Evolutionary conservation across 495 filamentous ascomycete species (phyloP), one percentile per base, ranked within the genome.

Genomic region (Hypoxylon perforatum): DNA sequence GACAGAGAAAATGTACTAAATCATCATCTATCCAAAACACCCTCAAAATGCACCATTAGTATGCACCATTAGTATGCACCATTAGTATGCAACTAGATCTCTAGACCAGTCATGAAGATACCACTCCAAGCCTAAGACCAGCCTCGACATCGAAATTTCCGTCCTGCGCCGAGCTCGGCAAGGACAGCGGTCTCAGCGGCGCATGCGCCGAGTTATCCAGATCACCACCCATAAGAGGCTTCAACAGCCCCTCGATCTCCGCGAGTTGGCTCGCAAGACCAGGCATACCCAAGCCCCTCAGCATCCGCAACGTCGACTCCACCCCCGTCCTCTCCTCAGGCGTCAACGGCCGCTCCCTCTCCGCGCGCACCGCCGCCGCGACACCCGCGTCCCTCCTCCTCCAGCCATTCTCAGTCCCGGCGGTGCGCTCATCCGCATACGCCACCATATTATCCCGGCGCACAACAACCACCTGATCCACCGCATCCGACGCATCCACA

Each of bases 221-320:
- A 45, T 77, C 78, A n/a, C n/a, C 41, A n/a, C 25, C 25, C 15
- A 61, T 48, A 4, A 76, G 53, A 2, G 28, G 58, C 9, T 55
- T 56, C 22, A 79, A 18, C 14, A 73, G 22, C 39, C n/a, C 53
- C 57, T 74, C 67, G 15, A 78, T 75, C 15, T 73, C 73, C 23
- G 45, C 42, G 10, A 78, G 3, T 57, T 76, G 54, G 21, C 0
- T 41, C 18, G 75, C 67, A 9, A 78, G 68, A 38, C 70, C 65
- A 0, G 56, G 44, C 22, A 75, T 58, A 18, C 57, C 30, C 51
- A 75, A 39, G 36, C 36, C 45, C 44, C 58, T 61, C 23, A 78
- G 45, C 54, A 62, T 58, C 11, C 62, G 51, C 0, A 77, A 25
- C 63, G 73, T 73, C 30, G 21, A 25, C 54, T 63, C 41, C 0